These are phyloP conservation scores for Agapanthus africanus DNA, from an alignment of 106 monocot genomes.

Conservation along the genomic window DNA sequence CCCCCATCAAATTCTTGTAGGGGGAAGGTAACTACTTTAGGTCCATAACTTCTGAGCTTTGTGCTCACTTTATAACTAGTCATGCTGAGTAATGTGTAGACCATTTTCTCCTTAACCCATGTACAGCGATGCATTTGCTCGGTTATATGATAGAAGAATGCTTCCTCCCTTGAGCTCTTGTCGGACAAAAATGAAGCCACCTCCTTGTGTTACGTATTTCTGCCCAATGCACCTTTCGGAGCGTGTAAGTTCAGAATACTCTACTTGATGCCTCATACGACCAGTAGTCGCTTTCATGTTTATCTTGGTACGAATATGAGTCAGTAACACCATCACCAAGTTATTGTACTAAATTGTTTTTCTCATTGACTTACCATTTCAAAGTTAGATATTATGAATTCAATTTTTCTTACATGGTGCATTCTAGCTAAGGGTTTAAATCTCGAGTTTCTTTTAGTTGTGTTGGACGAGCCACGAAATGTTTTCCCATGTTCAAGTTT, in stretches of 20 bases:
- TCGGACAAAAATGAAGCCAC: conserved; percentile 50
- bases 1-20: conserved; percentile 94
- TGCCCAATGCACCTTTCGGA: conserved; percentile 93
- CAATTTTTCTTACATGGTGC: background rate
- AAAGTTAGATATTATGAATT: no score
- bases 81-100: background rate
- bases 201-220: conserved; percentile 78
- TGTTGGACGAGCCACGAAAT: background rate
- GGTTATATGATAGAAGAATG: conserved; percentile 98
- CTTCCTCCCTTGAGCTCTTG: conserved; percentile 76
- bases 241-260: conserved; percentile 42
- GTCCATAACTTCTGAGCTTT: background rate
- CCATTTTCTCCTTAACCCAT: background rate
- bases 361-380: background rate
- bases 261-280: background rate
- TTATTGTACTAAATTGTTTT: background rate
- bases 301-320: conserved; percentile 1
- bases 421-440: background rate
- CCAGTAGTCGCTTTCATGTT: background rate
- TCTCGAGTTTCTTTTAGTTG: background rate
- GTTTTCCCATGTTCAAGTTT: background rate
- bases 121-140: conserved; percentile 89
- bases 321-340: background rate
- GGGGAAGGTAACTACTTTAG: conserved; percentile 65
- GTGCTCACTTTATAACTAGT: no score